Evolutionary conservation across 768 basidiomycete species (phyloP).

Genomic region (Boletus sensibilis): DNA sequence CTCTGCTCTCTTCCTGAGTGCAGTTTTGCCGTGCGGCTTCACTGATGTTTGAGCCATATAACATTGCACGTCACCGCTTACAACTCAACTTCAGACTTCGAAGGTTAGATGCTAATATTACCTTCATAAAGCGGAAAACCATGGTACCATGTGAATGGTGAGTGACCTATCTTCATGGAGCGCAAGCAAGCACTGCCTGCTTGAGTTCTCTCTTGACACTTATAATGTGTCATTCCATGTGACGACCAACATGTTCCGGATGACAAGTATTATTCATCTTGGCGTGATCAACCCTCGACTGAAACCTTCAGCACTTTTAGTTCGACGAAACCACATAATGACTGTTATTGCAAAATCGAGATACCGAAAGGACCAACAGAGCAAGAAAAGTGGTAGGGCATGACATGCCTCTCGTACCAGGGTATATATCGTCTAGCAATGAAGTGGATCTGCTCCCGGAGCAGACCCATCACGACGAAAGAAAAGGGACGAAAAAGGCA

Average conservation of each 20-base stretch:
- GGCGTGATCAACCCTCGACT: background rate
- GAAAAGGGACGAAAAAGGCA: background rate
- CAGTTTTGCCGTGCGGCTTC: background rate
- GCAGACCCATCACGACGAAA: background rate
- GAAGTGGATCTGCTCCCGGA: background rate
- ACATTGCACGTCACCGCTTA: background rate
- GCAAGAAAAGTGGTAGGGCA: background rate
- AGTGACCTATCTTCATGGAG: background rate
- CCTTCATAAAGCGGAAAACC: too few species aligned
- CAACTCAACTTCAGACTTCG: background rate
- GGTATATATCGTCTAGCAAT: background rate
- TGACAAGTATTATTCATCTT: background rate
- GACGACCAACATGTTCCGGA: background rate
- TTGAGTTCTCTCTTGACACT: background rate
- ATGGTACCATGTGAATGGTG: background rate
- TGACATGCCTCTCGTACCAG: background rate
- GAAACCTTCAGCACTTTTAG: background rate
- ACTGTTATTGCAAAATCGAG: background rate
- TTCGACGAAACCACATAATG: background rate
- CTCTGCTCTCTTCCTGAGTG: background rate
- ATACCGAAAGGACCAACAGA: background rate
- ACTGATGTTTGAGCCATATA: background rate
- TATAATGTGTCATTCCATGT: background rate
- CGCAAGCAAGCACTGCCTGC: background rate
- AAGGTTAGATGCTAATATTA: background rate